Conservation (phyloP, 768 basidiomycete genomes). For the Nevesoporus exiguus region DNA sequence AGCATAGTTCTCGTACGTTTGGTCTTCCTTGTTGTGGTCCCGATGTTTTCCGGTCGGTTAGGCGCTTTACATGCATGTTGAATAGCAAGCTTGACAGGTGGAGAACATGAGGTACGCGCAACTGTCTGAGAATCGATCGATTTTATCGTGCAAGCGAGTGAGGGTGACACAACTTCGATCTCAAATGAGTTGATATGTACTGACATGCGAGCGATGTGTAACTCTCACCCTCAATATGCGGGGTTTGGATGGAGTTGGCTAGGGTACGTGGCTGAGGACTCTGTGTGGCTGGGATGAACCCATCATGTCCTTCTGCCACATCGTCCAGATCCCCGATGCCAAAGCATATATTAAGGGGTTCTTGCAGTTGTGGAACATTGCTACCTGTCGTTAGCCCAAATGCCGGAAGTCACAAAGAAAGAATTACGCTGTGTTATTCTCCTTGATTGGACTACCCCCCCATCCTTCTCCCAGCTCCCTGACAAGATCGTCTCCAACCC, state of each 20-base stretch:
- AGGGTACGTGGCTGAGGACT: background rate
- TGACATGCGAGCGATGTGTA: background rate
- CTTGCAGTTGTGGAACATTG: slow-evolving; percentile 17
- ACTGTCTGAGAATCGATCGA: slow-evolving; percentile 3
- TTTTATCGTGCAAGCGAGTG: slow-evolving; percentile 1
- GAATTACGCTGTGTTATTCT: slow-evolving; percentile 15
- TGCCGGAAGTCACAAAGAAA: background rate
- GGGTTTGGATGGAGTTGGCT: background rate
- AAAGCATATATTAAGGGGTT: slow-evolving; percentile 13
- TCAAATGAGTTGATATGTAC: background rate
- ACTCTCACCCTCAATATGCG: slow-evolving; percentile 7
- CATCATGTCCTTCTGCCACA: slow-evolving; percentile 13
- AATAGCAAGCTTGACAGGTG: background rate
- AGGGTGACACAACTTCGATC: slow-evolving; percentile 5
- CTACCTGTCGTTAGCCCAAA: slow-evolving; percentile 15
- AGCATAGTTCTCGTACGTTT: slow-evolving; percentile 55
- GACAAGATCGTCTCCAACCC: slow-evolving; percentile 70
- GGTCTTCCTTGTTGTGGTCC: slow-evolving; percentile 35
- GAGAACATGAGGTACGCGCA: background rate
- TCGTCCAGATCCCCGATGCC: slow-evolving; percentile 25
- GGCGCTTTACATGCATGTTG: background rate
- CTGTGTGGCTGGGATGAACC: background rate
- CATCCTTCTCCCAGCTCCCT: slow-evolving; percentile 72
- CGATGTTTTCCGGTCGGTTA: background rate
- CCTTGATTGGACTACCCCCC: slow-evolving; percentile 34